A percentile compares a stretch with the other conserved stretches of the same genome.
Evolutionary conservation across 495 filamentous ascomycete species (phyloP).

Genomic region (Letharia lupina): DNA sequence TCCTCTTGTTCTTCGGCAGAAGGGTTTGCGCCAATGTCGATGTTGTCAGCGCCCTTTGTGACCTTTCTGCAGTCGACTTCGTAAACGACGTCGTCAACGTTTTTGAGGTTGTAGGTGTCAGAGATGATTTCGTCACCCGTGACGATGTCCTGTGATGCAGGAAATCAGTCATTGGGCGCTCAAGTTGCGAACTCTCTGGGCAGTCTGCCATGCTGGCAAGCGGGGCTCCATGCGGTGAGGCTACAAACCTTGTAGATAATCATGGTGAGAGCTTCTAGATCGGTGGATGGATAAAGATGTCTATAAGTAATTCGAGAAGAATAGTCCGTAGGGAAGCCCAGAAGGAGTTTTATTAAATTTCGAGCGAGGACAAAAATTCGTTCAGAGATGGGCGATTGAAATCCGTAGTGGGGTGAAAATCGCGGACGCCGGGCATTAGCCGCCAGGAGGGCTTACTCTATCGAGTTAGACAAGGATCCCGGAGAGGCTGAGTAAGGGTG

Average conservation of each 20-base stretch:
- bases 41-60: slow-evolving; percentile 54
- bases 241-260: slow-evolving; percentile 29
- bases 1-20: slow-evolving; percentile 87
- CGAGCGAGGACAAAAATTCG: neutral
- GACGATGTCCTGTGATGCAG: slow-evolving; percentile 62
- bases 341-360: neutral
- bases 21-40: slow-evolving; percentile 92
- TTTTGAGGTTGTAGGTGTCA: slow-evolving; percentile 74
- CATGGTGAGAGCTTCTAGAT: slow-evolving; percentile 17
- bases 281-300: neutral
- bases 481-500: slow-evolving; percentile 3
- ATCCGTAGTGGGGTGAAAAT: slow-evolving; percentile 14
- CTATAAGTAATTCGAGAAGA: neutral
- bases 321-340: neutral
- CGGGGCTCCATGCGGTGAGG: slow-evolving; percentile 2
- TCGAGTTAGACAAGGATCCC: neutral
- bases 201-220: neutral
- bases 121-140: slow-evolving; percentile 92
- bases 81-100: slow-evolving; percentile 68
- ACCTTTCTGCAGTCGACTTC: slow-evolving; percentile 90
- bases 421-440: slow-evolving; percentile 9
- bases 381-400: neutral
- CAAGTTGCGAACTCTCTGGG: neutral
- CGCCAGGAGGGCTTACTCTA: neutral
- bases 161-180: slow-evolving; percentile 18